A percentile compares a stretch with the other conserved stretches of the same genome.
These are phyloP conservation scores for Boletus vermiculosoides DNA, from an alignment of 768 basidiomycete genomes.

Conservation along the genomic window DNA sequence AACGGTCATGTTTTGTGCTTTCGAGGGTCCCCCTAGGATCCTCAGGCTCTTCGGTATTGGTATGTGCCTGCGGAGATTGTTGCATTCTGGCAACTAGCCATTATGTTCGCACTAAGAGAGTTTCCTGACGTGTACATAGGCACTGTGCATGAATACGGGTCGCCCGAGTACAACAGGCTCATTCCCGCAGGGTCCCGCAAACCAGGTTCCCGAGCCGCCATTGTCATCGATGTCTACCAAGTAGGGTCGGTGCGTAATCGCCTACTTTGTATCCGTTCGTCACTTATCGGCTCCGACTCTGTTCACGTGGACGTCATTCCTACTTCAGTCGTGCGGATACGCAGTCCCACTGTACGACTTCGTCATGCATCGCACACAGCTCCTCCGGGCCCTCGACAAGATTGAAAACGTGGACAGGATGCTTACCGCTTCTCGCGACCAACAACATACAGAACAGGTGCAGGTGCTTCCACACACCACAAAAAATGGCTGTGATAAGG, in stretches of 20 bases:
- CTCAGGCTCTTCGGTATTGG: constrained; percentile 58
- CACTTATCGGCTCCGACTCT: not conserved
- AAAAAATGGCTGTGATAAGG: not conserved
- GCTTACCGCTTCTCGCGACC: constrained; percentile 2
- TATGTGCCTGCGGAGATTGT: constrained; percentile 19
- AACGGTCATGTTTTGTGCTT: constrained; percentile 61
- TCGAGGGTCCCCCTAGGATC: constrained; percentile 61
- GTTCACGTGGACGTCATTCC: not conserved
- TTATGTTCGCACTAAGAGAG: not conserved
- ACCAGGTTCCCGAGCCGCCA: constrained; percentile 59
- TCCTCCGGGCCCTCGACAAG: constrained; percentile 40
- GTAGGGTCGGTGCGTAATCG: constrained; percentile 43
- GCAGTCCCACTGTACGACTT: constrained; percentile 63
- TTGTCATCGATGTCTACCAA: constrained; percentile 60
- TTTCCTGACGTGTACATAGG: constrained; percentile 39
- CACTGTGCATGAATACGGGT: constrained; percentile 60
- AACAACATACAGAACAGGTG: not conserved
- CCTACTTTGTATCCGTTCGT: not conserved
- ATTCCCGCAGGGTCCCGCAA: constrained; percentile 47
- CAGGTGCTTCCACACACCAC: not conserved
- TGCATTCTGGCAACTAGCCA: not conserved
- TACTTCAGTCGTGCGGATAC: constrained; percentile 63
- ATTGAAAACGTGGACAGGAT: constrained; percentile 43
- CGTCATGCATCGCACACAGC: constrained; percentile 52
- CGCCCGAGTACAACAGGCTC: constrained; percentile 55